These are phyloP conservation scores for Mortierella sp. DNA, from an alignment of 371 early-diverging fungal species.

Conservation along the genomic window DNA sequence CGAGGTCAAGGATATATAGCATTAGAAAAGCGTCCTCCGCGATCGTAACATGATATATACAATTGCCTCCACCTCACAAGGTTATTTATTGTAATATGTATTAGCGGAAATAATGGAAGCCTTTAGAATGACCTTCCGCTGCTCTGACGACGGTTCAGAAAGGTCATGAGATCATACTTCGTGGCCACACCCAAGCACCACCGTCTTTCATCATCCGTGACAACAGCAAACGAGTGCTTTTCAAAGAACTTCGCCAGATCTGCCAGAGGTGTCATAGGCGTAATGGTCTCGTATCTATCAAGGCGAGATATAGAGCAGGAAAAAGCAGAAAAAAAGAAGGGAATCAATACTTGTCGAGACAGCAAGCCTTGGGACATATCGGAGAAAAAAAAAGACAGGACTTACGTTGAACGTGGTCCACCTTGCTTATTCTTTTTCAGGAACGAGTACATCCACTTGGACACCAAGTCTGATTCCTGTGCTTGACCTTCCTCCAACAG, in stretches of 20 bases:
- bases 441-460: conserved; percentile 75
- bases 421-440: conserved; percentile 53
- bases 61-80: too few species aligned
- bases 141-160: conserved; percentile 62
- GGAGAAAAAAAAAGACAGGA: not conserved
- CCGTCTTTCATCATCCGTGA: conserved; percentile 84
- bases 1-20: conserved; percentile 42
- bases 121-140: conserved; percentile 43
- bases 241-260: conserved; percentile 80
- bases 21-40: conserved; percentile 38
- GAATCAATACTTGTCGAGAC: not conserved
- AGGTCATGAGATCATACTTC: conserved; percentile 81
- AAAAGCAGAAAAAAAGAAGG: not conserved
- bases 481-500: conserved; percentile 66
- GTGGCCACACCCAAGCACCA: conserved; percentile 88
- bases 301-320: not conserved
- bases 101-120: not conserved
- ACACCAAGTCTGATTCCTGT: conserved; percentile 60
- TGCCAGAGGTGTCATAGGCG: conserved; percentile 82
- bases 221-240: conserved; percentile 82
- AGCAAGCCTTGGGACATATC: not conserved
- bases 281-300: conserved; percentile 75
- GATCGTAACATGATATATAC: conserved; percentile 4
- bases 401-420: conserved; percentile 32
- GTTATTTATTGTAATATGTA: not conserved